phyloP scores from a whole-genome alignment of 805 yeast species.

The Metschnikowia peoriensis region DNA sequence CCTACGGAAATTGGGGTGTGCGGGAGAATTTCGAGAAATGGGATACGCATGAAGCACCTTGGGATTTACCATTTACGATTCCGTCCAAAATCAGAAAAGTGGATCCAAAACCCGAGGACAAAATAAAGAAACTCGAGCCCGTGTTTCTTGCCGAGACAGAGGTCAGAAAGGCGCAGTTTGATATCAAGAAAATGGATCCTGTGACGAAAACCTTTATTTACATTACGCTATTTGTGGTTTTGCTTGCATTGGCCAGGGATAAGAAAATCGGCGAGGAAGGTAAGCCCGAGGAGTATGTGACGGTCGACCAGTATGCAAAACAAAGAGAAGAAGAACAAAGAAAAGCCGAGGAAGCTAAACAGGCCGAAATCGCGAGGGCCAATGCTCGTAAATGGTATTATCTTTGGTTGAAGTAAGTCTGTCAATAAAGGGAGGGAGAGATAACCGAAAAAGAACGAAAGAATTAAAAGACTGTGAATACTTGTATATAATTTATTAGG shows the following conservation, averaged over 20 bases:
- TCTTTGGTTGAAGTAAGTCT: conserved; percentile 42
- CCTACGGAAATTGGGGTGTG: conserved; percentile 72
- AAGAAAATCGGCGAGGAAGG: conserved; percentile 47
- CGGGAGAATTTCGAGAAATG: conserved; percentile 55
- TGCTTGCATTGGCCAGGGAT: conserved; percentile 57
- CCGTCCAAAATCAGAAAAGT: conserved; percentile 34
- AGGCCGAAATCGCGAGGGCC: conserved; percentile 14
- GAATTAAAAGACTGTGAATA: neutral
- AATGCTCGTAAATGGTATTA: conserved; percentile 47
- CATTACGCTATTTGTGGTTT: conserved; percentile 44
- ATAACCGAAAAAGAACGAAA: too few species aligned
- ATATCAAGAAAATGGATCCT: conserved; percentile 54
- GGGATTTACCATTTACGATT: conserved; percentile 56
- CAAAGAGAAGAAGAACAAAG: conserved; percentile 14
- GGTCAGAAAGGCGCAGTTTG: conserved; percentile 45
- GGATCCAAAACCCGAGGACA: conserved; percentile 24
- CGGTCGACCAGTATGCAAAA: conserved; percentile 37
- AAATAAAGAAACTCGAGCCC: conserved; percentile 31
- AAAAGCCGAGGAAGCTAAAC: conserved; percentile 11
- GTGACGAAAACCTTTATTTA: conserved; percentile 54
- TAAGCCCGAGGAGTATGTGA: conserved; percentile 37
- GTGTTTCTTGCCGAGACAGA: conserved; percentile 45
- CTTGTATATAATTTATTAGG: neutral
- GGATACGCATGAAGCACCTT: conserved; percentile 46
- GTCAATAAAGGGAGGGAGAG: too few species aligned